These are phyloP conservation scores for Cystobasidium pallidum DNA, from an alignment of 1,284 basidiomycete genomes.

Conservation along the genomic window DNA sequence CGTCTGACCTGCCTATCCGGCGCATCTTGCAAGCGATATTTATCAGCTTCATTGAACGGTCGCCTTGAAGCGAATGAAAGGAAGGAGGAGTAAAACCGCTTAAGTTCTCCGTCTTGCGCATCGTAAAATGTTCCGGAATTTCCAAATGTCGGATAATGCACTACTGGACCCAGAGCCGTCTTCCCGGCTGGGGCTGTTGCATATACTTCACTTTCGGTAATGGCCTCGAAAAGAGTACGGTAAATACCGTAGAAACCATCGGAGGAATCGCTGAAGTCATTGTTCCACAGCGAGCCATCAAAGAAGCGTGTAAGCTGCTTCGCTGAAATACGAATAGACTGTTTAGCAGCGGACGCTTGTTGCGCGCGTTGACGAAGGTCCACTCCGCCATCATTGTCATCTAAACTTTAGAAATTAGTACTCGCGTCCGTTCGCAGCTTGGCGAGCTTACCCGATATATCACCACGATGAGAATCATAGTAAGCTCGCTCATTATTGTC, in stretches of 20 bases:
- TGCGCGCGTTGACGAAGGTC: constrained; percentile 24
- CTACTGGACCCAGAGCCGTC: constrained; percentile 54
- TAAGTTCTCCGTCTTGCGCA: constrained; percentile 40
- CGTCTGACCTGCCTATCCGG: constrained; percentile 58
- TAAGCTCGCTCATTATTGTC: constrained; percentile 96
- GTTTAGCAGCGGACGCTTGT: constrained; percentile 35
- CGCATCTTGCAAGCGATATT: constrained; percentile 77
- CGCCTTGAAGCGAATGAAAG: constrained; percentile 84
- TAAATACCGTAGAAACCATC: constrained; percentile 92
- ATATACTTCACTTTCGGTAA: constrained; percentile 75
- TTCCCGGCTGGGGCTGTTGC: constrained; percentile 51
- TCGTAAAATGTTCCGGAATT: constrained; percentile 73
- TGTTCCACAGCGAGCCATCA: constrained; percentile 72
- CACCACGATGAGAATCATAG: constrained; percentile 65
- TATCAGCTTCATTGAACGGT: constrained; percentile 85
- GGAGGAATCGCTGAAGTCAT: constrained; percentile 66
- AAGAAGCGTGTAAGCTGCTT: constrained; percentile 86
- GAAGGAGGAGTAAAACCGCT: constrained; percentile 82
- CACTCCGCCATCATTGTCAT: constrained; percentile 14
- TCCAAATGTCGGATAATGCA: constrained; percentile 81
- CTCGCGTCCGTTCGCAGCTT: not conserved
- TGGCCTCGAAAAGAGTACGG: constrained; percentile 81
- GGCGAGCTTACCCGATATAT: constrained; percentile 28
- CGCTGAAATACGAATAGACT: constrained; percentile 57
- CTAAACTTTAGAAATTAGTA: constrained; percentile 3